phyloP scores from a whole-genome alignment of 2,329 filamentous ascomycete species.

The Paecilomyces sp. region DNA sequence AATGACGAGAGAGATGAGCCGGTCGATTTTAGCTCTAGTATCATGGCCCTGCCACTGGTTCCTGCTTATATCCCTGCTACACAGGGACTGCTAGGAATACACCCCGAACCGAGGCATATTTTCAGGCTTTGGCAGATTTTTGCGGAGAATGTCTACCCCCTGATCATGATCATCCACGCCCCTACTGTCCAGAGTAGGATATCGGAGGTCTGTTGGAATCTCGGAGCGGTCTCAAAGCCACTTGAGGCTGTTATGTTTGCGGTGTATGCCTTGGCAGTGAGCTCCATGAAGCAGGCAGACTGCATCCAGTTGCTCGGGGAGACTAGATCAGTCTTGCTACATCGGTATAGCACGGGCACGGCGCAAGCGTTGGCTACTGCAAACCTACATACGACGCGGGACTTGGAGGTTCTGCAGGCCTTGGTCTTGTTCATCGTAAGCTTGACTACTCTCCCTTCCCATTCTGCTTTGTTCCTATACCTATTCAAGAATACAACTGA shows the following conservation, averaged over 20 bases:
- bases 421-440: constrained; percentile 47
- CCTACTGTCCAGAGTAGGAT: constrained; percentile 18
- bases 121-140: constrained; percentile 17
- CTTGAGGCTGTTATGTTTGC: constrained; percentile 26
- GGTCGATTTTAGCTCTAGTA: too few species aligned
- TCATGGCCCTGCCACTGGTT: too few species aligned
- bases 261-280: constrained; percentile 23
- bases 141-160: constrained; percentile 17
- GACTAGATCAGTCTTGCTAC: constrained; percentile 12
- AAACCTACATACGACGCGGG: constrained; percentile 19
- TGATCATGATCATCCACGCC: constrained; percentile 17
- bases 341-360: constrained; percentile 13
- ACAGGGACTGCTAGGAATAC: not conserved
- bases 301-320: constrained; percentile 12
- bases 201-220: constrained; percentile 13
- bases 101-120: constrained; percentile 13
- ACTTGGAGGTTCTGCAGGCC: constrained; percentile 54
- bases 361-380: constrained; percentile 12
- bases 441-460: too few species aligned
- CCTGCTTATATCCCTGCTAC: too few species aligned
- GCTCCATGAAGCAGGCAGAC: constrained; percentile 21
- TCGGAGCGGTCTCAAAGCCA: constrained; percentile 10
- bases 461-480: too few species aligned
- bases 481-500: too few species aligned
- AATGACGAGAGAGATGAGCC: too few species aligned